Evolutionary conservation across 164 flowering plant genomes (phyloP).

Genomic region (Cinnamomum chago): DNA sequence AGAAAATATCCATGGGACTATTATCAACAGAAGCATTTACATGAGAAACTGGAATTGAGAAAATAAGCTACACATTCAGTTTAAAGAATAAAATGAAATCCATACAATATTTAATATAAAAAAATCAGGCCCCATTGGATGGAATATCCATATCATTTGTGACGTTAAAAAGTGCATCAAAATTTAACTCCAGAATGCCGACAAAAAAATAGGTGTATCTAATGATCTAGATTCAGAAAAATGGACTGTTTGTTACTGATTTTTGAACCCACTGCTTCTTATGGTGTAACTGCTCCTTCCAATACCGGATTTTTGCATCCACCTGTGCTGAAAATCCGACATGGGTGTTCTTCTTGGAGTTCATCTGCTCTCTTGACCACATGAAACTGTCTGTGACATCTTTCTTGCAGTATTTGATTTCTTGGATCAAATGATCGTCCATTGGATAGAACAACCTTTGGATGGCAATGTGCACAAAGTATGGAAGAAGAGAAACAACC

Average conservation of each 20-base stretch:
- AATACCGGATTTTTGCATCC: slow-evolving; percentile 40
- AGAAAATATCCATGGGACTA: too few species aligned
- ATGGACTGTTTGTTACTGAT: slow-evolving; percentile 26
- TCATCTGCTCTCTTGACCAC: slow-evolving; percentile 52
- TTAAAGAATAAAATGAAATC: too few species aligned
- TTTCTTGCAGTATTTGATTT: slow-evolving; percentile 44
- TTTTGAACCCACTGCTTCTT: slow-evolving; percentile 20
- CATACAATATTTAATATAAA: too few species aligned
- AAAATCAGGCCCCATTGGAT: too few species aligned
- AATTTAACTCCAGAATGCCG: too few species aligned
- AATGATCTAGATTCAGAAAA: slow-evolving; percentile 3
- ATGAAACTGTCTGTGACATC: slow-evolving; percentile 36
- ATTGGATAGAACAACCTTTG: slow-evolving; percentile 47
- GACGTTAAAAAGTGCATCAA: too few species aligned
- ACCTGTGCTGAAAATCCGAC: slow-evolving; percentile 60
- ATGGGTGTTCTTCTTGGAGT: slow-evolving; percentile 36
- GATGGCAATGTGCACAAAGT: slow-evolving; percentile 33
- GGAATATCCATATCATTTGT: too few species aligned
- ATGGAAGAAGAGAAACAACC: slow-evolving; percentile 40
- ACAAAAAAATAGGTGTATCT: too few species aligned
- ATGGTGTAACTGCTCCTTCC: slow-evolving; percentile 29
- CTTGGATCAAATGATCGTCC: slow-evolving; percentile 63
- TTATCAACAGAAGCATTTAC: too few species aligned
- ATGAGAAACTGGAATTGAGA: too few species aligned
- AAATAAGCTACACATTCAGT: too few species aligned